Base-by-base conservation (phyloP, 805 yeast species). In the Saccharomyces paradoxus region DNA sequence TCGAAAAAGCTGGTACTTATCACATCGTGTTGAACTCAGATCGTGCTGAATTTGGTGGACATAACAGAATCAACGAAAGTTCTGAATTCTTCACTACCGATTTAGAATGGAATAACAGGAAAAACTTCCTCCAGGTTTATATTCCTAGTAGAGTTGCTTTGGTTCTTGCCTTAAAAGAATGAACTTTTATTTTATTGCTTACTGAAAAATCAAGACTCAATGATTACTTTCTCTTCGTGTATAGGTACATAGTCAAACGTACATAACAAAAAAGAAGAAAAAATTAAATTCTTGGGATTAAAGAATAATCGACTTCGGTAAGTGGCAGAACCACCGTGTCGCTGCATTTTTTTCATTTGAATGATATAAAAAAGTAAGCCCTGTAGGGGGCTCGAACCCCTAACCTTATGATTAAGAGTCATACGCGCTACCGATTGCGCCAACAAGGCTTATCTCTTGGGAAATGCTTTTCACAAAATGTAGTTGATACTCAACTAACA, bases 61-160 rank as follows among this genome's bases (percentile, higher is more conserved):
- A 87, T 66, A 76, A 73, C 31, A 77, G 97, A 62, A 77, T 90
- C 53, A 86, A 84, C 65, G 74, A 72, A 6, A 66, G 64, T 24
- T 70, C 81, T 2, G 77, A 77, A 58, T 89, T 78, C 65, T 81
- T 81, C 68, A 89, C 97, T 24, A 81, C 86, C 13, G 83, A 85
- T 51, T 80, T 87, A 48, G 73, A 72, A 26, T 92, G 98, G 98
- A 89, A 92, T 65, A 76, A 80, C 59, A 78, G 98, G 60, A 71
- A 74, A 27, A 88, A 92, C 70, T 86, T 82, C 56, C 60, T 92
- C 50, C 89, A 89, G 70, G 86, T 90, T 9, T 81, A 81, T 60
- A 77, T 89, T 61, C 98, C 98, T n/a, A 77, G 78, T 46, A 83
- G 98, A 71, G 74, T 81, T 14, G 91, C 81, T 2, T 52, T 86